These are phyloP conservation scores for Trichosporon coremiiforme DNA, from an alignment of 1,284 basidiomycete genomes.

Conservation along the genomic window DNA sequence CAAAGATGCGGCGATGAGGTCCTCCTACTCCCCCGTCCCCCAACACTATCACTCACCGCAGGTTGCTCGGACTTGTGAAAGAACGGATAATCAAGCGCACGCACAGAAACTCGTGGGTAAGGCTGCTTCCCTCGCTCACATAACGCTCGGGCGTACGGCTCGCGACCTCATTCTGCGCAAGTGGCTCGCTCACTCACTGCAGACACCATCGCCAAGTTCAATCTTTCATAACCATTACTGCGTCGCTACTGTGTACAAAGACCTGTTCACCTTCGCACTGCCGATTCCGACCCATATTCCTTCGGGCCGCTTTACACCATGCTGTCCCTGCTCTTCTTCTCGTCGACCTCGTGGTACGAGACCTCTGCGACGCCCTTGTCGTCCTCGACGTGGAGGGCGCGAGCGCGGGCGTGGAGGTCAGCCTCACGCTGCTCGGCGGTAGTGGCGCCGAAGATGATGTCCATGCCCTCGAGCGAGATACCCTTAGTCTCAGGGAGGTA, in stretches of 20 bases:
- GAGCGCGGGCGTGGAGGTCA: constrained; percentile 57
- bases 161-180: too few relatives aligned
- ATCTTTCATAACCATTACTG: background rate
- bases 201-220: background rate
- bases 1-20: too few relatives aligned
- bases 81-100: too few relatives aligned
- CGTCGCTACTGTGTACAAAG: constrained; percentile 2
- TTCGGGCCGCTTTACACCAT: background rate
- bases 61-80: too few relatives aligned
- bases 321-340: constrained; percentile 16
- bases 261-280: background rate
- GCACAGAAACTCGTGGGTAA: too few relatives aligned
- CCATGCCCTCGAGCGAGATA: constrained; percentile 65
- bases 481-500: constrained; percentile 72
- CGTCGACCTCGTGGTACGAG: constrained; percentile 11
- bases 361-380: background rate
- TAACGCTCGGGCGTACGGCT: too few relatives aligned
- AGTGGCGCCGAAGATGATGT: constrained; percentile 73
- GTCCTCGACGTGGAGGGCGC: constrained; percentile 32
- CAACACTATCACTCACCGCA: too few relatives aligned
- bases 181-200: too few relatives aligned
- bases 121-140: too few relatives aligned
- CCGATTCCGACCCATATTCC: background rate
- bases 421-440: constrained; percentile 63
- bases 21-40: background rate